Evolutionary conservation across 1,284 basidiomycete genomes (phyloP).

Genomic region (Phylloporus sp.): DNA sequence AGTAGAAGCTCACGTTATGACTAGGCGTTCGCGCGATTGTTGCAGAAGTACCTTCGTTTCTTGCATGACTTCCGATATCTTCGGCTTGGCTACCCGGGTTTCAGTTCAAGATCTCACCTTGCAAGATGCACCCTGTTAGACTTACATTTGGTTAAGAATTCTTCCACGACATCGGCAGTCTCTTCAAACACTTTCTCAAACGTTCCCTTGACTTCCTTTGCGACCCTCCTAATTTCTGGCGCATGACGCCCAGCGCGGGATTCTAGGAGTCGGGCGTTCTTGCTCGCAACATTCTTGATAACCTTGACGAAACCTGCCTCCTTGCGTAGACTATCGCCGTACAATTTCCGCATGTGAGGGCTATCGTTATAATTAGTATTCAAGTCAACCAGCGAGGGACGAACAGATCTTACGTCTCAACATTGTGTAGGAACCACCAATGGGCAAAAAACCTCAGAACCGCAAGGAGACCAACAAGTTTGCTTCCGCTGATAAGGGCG

Average conservation of each 20-base stretch:
- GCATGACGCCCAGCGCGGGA: slow-evolving; percentile 69
- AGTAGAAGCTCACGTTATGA: slow-evolving; percentile 73
- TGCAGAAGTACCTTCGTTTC: slow-evolving; percentile 93
- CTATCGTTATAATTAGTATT: slow-evolving; percentile 44
- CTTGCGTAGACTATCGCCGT: slow-evolving; percentile 90
- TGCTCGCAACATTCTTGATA: slow-evolving; percentile 87
- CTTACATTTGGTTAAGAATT: slow-evolving; percentile 89
- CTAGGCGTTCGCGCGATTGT: slow-evolving; percentile 86
- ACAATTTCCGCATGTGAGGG: slow-evolving; percentile 96
- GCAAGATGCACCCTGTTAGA: slow-evolving; percentile 4
- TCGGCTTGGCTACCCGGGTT: slow-evolving; percentile 48
- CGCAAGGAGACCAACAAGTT: slow-evolving; percentile 85
- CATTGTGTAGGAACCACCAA: slow-evolving; percentile 89
- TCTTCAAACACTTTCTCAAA: slow-evolving; percentile 96
- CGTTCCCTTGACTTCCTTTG: slow-evolving; percentile 89
- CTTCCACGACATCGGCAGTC: slow-evolving; percentile 88
- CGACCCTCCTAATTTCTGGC: slow-evolving; percentile 78
- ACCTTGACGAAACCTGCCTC: slow-evolving; percentile 98
- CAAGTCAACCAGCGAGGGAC: not conserved
- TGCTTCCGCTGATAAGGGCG: slow-evolving; percentile 88
- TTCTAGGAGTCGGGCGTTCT: slow-evolving; percentile 76
- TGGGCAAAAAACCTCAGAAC: slow-evolving; percentile 84
- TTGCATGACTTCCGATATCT: slow-evolving; percentile 82
- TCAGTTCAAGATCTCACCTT: not conserved
- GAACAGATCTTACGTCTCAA: slow-evolving; percentile 74